Conservation (phyloP, 495 filamentous ascomycete genomes). For the Talaromyces wortmannii region DNA sequence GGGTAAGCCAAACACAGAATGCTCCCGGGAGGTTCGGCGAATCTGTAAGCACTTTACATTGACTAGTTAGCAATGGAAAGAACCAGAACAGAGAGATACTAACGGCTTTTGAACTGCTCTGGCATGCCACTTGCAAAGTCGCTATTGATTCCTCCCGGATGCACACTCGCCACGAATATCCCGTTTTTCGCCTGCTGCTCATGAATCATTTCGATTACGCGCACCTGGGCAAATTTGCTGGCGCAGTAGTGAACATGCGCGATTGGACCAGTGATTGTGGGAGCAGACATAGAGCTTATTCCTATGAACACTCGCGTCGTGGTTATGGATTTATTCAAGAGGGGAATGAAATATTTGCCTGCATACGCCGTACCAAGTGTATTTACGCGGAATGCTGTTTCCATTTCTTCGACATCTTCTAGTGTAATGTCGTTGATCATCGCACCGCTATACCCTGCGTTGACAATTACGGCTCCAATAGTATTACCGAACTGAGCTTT, state of each 20-base stretch:
- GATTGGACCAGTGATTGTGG: conserved; percentile 10
- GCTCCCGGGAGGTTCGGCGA: conserved; percentile 29
- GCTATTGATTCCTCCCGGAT: conserved; percentile 42
- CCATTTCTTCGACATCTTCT: conserved; percentile 24
- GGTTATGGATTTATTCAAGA: conserved; percentile 18
- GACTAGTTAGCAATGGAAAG: conserved; percentile 3
- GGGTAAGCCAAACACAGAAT: conserved; percentile 28
- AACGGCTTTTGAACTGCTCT: too few relatives aligned
- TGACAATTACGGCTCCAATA: conserved; percentile 37
- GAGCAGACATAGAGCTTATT: conserved; percentile 17
- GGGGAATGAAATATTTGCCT: conserved; percentile 31
- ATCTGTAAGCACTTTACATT: conserved; percentile 18
- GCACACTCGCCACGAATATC: conserved; percentile 29
- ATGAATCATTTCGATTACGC: conserved; percentile 36
- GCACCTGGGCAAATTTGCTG: conserved; percentile 32
- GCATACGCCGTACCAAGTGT: conserved; percentile 32
- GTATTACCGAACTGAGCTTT: conserved; percentile 17
- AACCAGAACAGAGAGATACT: neutral
- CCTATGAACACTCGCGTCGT: conserved; percentile 15
- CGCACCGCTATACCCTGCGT: conserved; percentile 29
- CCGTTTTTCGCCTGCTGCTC: conserved; percentile 31
- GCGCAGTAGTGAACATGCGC: conserved; percentile 24
- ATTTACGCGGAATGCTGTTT: conserved; percentile 33
- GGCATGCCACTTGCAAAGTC: conserved; percentile 14
- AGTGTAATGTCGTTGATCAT: conserved; percentile 21